Evolutionary conservation across 2,329 filamentous ascomycete species (phyloP).

Genomic region (Westerdykella ornata): DNA sequence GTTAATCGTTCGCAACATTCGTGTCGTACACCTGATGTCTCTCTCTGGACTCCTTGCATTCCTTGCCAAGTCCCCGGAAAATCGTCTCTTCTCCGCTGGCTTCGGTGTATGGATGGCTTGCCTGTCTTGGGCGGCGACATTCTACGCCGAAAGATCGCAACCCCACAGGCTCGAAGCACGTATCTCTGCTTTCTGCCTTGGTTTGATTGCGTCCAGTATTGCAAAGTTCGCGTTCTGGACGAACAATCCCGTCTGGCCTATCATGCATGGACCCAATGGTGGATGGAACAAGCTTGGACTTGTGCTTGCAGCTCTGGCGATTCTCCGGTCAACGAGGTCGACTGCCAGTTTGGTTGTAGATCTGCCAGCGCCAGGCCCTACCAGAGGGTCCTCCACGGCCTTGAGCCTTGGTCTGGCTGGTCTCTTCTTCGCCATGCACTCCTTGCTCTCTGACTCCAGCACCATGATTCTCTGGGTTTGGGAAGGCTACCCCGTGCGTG

Average conservation of each 20-base stretch:
- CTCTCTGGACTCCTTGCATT: constrained; percentile 75
- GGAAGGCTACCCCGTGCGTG: constrained; percentile 89
- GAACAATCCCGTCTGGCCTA: constrained; percentile 95
- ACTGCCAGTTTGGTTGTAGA: constrained; percentile 44
- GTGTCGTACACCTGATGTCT: constrained; percentile 67
- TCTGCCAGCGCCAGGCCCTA: constrained; percentile 47
- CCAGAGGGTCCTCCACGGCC: constrained; percentile 62
- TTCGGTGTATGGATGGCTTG: constrained; percentile 76
- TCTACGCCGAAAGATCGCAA: constrained; percentile 70
- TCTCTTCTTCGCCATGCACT: constrained; percentile 83
- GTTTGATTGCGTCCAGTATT: constrained; percentile 76
- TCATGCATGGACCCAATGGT: constrained; percentile 82
- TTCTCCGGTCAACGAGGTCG: constrained; percentile 66
- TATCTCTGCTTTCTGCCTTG: constrained; percentile 71
- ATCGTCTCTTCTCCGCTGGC: constrained; percentile 72
- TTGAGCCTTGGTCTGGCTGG: constrained; percentile 75
- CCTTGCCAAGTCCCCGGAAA: constrained; percentile 62
- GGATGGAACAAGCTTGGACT: constrained; percentile 87
- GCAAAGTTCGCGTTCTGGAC: constrained; percentile 90
- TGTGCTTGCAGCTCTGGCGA: constrained; percentile 65
- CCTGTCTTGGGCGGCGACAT: constrained; percentile 75
- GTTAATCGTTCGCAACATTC: constrained; percentile 61
- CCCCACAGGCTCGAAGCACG: constrained; percentile 71
- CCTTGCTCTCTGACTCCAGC: constrained; percentile 89
- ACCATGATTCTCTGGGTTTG: constrained; percentile 99